phyloP scores from a whole-genome alignment of 768 basidiomycete genomes.

The Rhizopogon vesiculosus region DNA sequence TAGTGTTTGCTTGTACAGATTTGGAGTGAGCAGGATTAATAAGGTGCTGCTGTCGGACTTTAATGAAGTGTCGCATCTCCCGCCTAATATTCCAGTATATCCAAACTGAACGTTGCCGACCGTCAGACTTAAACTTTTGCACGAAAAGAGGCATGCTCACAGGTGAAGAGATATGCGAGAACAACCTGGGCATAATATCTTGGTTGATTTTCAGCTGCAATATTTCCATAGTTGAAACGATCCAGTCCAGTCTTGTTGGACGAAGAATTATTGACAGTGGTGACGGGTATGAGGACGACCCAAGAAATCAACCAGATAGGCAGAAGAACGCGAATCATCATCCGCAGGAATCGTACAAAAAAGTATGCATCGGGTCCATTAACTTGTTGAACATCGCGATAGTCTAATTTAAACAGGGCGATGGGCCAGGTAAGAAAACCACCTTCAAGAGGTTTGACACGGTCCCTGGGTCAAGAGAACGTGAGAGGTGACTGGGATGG shows the following conservation, averaged over 20 bases:
- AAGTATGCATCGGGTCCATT: conserved; percentile 93
- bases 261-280: conserved; percentile 47
- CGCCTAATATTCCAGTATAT: conserved; percentile 74
- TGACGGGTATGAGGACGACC: conserved; percentile 77
- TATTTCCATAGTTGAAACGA: conserved; percentile 79
- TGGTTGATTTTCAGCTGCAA: conserved; percentile 39
- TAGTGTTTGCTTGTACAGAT: conserved; percentile 83
- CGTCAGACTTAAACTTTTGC: background rate
- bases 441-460: conserved; percentile 45
- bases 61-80: conserved; percentile 81
- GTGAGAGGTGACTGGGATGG: conserved; percentile 1
- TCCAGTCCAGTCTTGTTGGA: conserved; percentile 53
- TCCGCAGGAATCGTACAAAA: conserved; percentile 83
- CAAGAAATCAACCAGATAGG: conserved; percentile 94
- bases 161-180: conserved; percentile 71
- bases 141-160: conserved; percentile 37
- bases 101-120: conserved; percentile 52
- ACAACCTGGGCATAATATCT: conserved; percentile 81
- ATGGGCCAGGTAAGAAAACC: conserved; percentile 62
- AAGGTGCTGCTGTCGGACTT: conserved; percentile 77
- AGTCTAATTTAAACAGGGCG: conserved; percentile 58
- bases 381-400: conserved; percentile 51
- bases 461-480: conserved; percentile 41
- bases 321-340: conserved; percentile 77
- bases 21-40: conserved; percentile 68